Evolutionary conservation across 129 eudicot genomes (phyloP), one percentile per base, ranked within the genome.

Genomic region (Artemisia annua): DNA sequence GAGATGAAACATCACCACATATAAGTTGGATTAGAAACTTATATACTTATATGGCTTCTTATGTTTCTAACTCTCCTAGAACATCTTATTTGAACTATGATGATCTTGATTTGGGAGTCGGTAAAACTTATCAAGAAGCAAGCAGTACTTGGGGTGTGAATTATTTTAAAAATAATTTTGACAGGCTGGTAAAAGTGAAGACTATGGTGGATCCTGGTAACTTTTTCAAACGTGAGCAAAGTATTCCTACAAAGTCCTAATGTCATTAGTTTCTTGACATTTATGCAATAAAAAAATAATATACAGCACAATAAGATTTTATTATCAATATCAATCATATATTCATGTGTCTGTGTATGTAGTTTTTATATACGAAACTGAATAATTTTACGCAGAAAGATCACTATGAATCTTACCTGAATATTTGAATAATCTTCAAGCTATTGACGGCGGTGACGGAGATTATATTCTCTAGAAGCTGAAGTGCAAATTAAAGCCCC

Each of bases 21-120:
- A 64, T 85, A 52, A 75, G 63, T 48, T 88, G 88, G 96, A 75
- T 83, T 5, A 73, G 86, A 57, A 74, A 58, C 12, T 48, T 88
- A 13, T 79, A 85, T 18, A 44, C 28, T 5, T 88, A 71, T 68
- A 83, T 83, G 88, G 68, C 57, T 13, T 60, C 81, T 53, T 86
- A 72, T 50, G 91, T 88, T 63, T 63, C 69, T 12, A 63, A 39
- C 17, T 63, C 69, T 52, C 91, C 96, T 1, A 76, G 96, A 69
- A 19, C 11, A 4, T 85, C 96, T 2, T 88, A 81, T 70, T 16
- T 81, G 30, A 88, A 86, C 32, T 85, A 81, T 48, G 60, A 80
- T 54, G 30, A 14, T 69, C 12, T 88, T 17, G 91, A 88, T 63
- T 20, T 88, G 22, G 96, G 96, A 73, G 61, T 63, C 15, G 73